Evolutionary conservation across 2,329 filamentous ascomycete species (phyloP).

Genomic region (Claviceps pazoutovae): DNA sequence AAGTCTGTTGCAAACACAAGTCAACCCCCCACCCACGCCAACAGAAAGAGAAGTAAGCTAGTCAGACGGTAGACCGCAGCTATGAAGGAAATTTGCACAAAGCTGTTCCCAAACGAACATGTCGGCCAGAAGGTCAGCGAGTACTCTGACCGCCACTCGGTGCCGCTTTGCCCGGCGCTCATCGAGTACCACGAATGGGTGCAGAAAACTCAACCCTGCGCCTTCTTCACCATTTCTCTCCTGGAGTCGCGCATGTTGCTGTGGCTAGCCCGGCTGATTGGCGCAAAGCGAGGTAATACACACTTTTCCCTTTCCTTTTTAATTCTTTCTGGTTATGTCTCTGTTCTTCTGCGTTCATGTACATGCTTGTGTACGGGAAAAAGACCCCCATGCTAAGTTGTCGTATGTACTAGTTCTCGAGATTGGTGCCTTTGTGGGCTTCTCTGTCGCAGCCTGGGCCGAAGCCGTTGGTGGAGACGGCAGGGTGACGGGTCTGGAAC

Average conservation of each 20-base stretch:
- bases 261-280: constrained; percentile 2
- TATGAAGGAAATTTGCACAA: not conserved
- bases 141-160: constrained; percentile 5
- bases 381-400: too few relatives aligned
- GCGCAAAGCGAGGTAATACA: not conserved
- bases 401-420: not conserved
- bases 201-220: constrained; percentile 2
- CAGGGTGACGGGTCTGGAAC: constrained; percentile 1
- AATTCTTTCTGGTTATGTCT: not conserved
- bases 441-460: constrained; percentile 3
- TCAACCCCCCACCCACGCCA: not conserved
- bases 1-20: too few relatives aligned
- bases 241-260: constrained; percentile 6
- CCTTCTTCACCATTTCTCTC: constrained; percentile 5
- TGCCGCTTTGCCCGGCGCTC: not conserved
- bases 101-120: constrained; percentile 6
- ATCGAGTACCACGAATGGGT: constrained; percentile 4
- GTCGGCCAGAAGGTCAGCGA: constrained; percentile 6
- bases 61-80: not conserved
- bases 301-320: not conserved
- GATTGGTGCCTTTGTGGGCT: constrained; percentile 3
- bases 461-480: constrained; percentile 2
- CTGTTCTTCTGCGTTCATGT: too few relatives aligned
- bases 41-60: not conserved
- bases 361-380: too few relatives aligned